These are phyloP conservation scores for Pythium periplocum DNA, from an alignment of 352 stramenopile species.

Conservation along the genomic window DNA sequence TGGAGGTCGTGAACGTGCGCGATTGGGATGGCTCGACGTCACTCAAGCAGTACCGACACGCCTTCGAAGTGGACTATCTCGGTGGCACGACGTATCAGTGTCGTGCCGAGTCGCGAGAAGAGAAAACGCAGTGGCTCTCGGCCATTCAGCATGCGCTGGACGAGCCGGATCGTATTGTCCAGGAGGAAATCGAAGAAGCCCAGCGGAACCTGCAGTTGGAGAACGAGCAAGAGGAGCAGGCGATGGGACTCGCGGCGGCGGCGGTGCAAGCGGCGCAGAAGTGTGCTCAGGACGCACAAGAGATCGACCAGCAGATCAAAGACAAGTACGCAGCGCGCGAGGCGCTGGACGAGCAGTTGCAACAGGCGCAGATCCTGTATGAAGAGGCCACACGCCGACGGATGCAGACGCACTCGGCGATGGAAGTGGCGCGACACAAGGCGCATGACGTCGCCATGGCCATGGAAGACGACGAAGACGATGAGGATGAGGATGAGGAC, in stretches of 20 bases:
- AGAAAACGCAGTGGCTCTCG: conserved; percentile 48
- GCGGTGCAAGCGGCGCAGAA: conserved; percentile 34
- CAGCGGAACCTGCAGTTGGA: conserved; percentile 46
- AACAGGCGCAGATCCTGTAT: conserved; percentile 21
- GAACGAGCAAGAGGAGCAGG: conserved; percentile 28
- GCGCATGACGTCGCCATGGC: conserved; percentile 29
- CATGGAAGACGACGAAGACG: conserved; percentile 3
- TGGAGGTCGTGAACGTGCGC: conserved; percentile 49
- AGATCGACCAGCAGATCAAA: conserved; percentile 27
- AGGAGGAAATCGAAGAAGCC: conserved; percentile 72
- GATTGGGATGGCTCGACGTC: conserved; percentile 25
- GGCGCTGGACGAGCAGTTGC: conserved; percentile 25
- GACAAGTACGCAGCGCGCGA: conserved; percentile 21
- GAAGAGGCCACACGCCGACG: conserved; percentile 23
- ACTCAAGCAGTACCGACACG: conserved; percentile 25
- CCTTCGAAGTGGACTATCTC: conserved; percentile 32
- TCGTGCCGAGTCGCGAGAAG: conserved; percentile 45
- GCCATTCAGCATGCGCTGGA: conserved; percentile 60
- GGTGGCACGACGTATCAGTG: conserved; percentile 48
- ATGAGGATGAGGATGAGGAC: conserved; percentile 12
- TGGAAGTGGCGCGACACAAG: conserved; percentile 26
- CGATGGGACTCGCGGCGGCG: conserved; percentile 37
- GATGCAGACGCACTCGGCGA: conserved; percentile 16
- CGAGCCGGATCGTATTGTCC: conserved; percentile 61
- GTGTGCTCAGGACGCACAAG: conserved; percentile 22